Evolutionary conservation across 371 early-diverging fungal species (phyloP), one percentile per base, ranked within the genome.

Genomic region (Conidiobolus incongruus): DNA sequence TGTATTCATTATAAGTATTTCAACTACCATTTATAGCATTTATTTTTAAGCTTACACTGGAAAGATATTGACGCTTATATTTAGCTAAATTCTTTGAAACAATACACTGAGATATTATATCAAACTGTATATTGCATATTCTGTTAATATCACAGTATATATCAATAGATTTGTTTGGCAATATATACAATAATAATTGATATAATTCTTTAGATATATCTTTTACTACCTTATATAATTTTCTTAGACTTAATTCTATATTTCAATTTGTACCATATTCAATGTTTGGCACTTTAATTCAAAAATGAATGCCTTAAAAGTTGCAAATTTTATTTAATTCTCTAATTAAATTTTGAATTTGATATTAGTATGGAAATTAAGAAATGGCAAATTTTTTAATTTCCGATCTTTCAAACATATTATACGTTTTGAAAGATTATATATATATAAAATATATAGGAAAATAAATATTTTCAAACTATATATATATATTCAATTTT

Each of bases 71-170:
- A 43, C 60, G 59, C 55, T 67, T 76, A 13, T 70, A 57, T 13
- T 60, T 47, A 34, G 53, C 50, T 16, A 74, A 51, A 55, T 96
- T 80, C 59, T 72, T 80, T 2, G 65, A 61, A 45, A 81, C 76
- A 38, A 96, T 61, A 58, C 97, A 96, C 61, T 96, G 96, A 1
- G 95, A 84, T 0, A 81, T 72, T 24, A 91, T 61, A 29, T 92
- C 88, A 44, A 86, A 63, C 16, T 81, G 70, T 1, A 90, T 90
- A 57, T 98, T 96, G 23, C 82, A 72, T 22, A 84, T 71, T 23
- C 89, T 70, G 68, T 98, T 98, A 52, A 96, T 81, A 48, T 87
- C 85, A 42, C 83, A 82, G 59, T 98, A 98, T 3, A 90, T 55
- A 2, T 70, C 73, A 12, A 72, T 66, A 50, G 81, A 81, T 37